phyloP scores from a whole-genome alignment of 164 flowering plant species.

The Akebia trifoliata region DNA sequence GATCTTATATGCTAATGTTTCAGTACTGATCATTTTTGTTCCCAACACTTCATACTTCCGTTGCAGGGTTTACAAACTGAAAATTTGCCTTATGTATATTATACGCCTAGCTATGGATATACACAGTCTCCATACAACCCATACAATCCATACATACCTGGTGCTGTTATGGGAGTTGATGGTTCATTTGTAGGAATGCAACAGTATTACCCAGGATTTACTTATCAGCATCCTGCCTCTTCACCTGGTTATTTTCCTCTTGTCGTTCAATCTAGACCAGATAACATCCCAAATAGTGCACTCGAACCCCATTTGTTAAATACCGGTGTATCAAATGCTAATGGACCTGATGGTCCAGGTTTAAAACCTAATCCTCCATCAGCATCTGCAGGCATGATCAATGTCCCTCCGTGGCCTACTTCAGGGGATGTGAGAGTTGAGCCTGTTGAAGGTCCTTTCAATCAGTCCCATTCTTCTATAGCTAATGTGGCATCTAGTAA shows the following conservation, averaged over 20 bases:
- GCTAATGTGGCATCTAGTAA: slow-evolving; percentile 30
- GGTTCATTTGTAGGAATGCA: slow-evolving; percentile 53
- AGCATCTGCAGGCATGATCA: slow-evolving; percentile 26
- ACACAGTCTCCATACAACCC: slow-evolving; percentile 85
- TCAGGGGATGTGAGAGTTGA: slow-evolving; percentile 18
- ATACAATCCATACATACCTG: slow-evolving; percentile 86
- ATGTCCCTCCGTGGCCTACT: slow-evolving; percentile 21
- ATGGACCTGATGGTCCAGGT: slow-evolving; percentile 35
- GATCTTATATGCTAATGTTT: background rate
- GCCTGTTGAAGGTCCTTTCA: slow-evolving; percentile 12
- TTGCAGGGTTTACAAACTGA: slow-evolving; percentile 74
- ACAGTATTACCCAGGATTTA: slow-evolving; percentile 47
- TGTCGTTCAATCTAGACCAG: slow-evolving; percentile 45
- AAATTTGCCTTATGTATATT: slow-evolving; percentile 71
- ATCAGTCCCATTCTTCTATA: slow-evolving; percentile 30
- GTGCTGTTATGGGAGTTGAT: slow-evolving; percentile 66
- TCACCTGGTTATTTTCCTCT: slow-evolving; percentile 48
- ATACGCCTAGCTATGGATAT: slow-evolving; percentile 75
- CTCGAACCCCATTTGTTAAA: slow-evolving; percentile 29
- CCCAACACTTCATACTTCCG: background rate
- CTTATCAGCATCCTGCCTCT: slow-evolving; percentile 45
- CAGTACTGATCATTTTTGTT: background rate
- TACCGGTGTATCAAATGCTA: slow-evolving; percentile 24
- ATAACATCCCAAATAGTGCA: slow-evolving; percentile 31
- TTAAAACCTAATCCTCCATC: slow-evolving; percentile 33